Percentiles rank a stretch among this genome's conserved stretches.
Conservation (phyloP, 2,329 filamentous ascomycete species). For the Alternaria longipes region DNA sequence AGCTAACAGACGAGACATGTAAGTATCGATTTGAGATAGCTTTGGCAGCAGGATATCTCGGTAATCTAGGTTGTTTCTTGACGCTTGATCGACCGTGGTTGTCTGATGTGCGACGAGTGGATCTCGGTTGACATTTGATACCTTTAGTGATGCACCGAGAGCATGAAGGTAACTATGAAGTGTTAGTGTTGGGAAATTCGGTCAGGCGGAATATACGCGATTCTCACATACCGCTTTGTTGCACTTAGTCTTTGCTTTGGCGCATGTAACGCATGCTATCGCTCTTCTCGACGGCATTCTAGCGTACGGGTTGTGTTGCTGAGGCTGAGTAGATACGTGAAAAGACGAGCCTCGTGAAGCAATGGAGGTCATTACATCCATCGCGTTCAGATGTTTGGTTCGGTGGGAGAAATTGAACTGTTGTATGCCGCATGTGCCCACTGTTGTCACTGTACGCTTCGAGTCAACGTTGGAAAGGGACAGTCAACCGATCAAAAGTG, state of each 20-base stretch:
- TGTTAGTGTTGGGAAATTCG: neutral
- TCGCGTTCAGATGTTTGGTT: conserved; percentile 25
- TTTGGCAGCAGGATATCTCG: conserved; percentile 35
- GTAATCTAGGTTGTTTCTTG: conserved; percentile 38
- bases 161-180: conserved; percentile 45
- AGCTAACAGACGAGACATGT: conserved; percentile 35
- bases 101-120: conserved; percentile 50
- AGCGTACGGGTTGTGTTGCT: conserved; percentile 39
- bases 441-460: neutral
- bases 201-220: neutral
- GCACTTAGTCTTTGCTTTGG: conserved; percentile 52
- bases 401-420: neutral
- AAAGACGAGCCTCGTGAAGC: conserved; percentile 23
- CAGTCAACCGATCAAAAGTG: neutral
- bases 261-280: conserved; percentile 52
- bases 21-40: conserved; percentile 30
- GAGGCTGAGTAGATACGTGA: conserved; percentile 22
- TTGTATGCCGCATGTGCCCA: neutral
- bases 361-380: conserved; percentile 23
- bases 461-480: neutral
- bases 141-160: conserved; percentile 49
- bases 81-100: conserved; percentile 40
- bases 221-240: conserved; percentile 46
- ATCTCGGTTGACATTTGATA: conserved; percentile 48
- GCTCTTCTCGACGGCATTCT: conserved; percentile 46